A percentile compares a stretch with the other conserved stretches of the same genome.
phyloP scores from a whole-genome alignment of 108 stramenopile genomes.

The Parietichytrium sp. region DNA sequence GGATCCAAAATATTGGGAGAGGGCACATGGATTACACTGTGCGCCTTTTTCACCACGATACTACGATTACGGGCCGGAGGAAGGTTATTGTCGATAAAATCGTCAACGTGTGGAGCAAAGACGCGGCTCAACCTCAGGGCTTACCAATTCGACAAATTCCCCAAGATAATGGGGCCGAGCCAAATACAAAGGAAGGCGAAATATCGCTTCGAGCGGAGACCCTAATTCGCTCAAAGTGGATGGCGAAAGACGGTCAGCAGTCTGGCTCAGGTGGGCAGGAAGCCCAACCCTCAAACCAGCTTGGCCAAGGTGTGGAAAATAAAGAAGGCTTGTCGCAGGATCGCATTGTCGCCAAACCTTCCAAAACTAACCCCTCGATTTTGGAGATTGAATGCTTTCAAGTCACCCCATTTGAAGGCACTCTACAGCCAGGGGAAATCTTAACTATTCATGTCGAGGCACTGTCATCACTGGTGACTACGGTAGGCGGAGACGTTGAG shows the following conservation, averaged over 20 bases:
- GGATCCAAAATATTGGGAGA: background rate
- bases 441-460: too few species aligned
- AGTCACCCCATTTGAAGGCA: too few species aligned
- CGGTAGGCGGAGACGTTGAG: too few species aligned
- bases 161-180: background rate
- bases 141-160: background rate
- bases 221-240: background rate
- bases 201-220: background rate
- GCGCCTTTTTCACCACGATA: background rate
- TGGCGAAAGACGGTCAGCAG: background rate
- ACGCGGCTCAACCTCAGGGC: background rate
- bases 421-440: too few species aligned
- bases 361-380: too few species aligned
- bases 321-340: too few species aligned
- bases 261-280: background rate
- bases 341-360: too few species aligned
- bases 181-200: background rate
- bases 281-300: background rate
- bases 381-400: too few species aligned
- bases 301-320: too few species aligned
- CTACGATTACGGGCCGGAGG: background rate
- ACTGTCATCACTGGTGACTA: too few species aligned
- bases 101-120: background rate
- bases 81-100: background rate
- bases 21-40: background rate